Percentiles rank a stretch among this genome's conserved stretches.
phyloP scores from a whole-genome alignment of 108 stramenopile species.

The Skeletonema potamos region DNA sequence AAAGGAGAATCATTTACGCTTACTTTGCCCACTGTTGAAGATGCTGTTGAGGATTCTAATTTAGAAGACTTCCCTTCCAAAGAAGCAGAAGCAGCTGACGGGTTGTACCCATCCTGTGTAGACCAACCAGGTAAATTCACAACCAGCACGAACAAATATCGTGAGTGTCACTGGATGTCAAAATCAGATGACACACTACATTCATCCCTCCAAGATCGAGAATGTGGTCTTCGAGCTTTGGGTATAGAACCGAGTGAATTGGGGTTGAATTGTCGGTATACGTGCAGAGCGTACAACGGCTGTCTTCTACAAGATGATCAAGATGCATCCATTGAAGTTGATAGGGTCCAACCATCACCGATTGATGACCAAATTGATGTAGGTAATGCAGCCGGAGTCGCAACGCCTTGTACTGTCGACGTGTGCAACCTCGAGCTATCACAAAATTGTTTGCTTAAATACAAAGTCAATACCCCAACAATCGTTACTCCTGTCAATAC shows the following conservation, averaged over 20 bases:
- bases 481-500: neutral
- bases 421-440: neutral
- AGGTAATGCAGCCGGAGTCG: neutral
- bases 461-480: neutral
- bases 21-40: neutral
- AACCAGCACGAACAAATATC: neutral
- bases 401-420: neutral
- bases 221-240: conserved; percentile 19
- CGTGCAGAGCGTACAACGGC: conserved; percentile 37
- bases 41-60: neutral
- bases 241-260: conserved; percentile 21
- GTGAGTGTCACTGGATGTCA: neutral
- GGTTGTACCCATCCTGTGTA: neutral
- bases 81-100: neutral
- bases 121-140: neutral
- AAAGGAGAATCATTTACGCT: conserved; percentile 8
- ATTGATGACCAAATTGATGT: neutral
- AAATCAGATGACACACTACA: neutral
- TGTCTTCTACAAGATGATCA: conserved; percentile 2
- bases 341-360: neutral
- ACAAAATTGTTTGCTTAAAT: neutral
- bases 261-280: conserved; percentile 24
- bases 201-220: neutral
- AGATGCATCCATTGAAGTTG: neutral
- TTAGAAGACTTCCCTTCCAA: neutral